Conservation (phyloP, 2,329 filamentous ascomycete genomes). For the Aspergillus novoparasiticus region DNA sequence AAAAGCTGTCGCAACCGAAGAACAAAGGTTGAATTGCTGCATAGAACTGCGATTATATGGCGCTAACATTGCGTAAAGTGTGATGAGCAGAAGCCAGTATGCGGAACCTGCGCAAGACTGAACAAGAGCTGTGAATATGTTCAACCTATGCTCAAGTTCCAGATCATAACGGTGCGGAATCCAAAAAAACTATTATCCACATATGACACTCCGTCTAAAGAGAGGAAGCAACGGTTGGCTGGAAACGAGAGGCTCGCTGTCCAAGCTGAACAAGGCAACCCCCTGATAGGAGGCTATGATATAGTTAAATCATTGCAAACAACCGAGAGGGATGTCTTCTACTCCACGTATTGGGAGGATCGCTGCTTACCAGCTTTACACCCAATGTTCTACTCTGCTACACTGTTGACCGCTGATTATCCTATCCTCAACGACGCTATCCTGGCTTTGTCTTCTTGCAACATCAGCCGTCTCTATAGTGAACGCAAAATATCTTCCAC, state of each 20-base stretch:
- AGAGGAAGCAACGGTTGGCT: no score
- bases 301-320: slow-evolving; percentile 23
- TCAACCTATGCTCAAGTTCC: slow-evolving; percentile 18
- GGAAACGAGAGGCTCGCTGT: no score
- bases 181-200: neutral
- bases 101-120: slow-evolving; percentile 26
- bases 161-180: neutral
- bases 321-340: slow-evolving; percentile 27
- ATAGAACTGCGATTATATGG: neutral
- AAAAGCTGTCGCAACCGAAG: slow-evolving; percentile 20
- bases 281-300: neutral
- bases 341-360: slow-evolving; percentile 29
- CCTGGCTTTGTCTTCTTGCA: slow-evolving; percentile 25
- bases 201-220: no score
- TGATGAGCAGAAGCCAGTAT: slow-evolving; percentile 28
- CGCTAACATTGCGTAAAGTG: slow-evolving; percentile 15
- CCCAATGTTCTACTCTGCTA: slow-evolving; percentile 20
- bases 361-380: slow-evolving; percentile 27
- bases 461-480: slow-evolving; percentile 20
- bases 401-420: neutral
- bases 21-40: slow-evolving; percentile 16
- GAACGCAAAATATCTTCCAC: slow-evolving; percentile 13
- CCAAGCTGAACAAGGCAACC: no score
- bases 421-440: slow-evolving; percentile 17
- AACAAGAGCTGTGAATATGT: slow-evolving; percentile 20